Evolutionary conservation across 805 yeast species (phyloP).

Genomic region (Maudiozyma bulderi): DNA sequence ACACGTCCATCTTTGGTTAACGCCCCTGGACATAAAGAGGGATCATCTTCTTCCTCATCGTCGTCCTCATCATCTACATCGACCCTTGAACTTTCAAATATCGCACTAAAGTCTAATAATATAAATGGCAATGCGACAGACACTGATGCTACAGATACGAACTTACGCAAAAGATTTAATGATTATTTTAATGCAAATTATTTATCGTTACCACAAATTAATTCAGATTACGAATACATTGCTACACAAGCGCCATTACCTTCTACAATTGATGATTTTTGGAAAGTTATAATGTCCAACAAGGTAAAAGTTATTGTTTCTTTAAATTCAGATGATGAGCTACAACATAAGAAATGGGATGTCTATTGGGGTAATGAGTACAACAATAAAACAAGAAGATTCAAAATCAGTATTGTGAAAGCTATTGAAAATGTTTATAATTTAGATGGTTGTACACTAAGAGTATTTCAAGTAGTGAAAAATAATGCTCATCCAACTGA

Average conservation of each 20-base stretch:
- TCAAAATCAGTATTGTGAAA: conserved; percentile 29
- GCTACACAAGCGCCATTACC: conserved; percentile 87
- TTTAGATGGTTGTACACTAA: conserved; percentile 27
- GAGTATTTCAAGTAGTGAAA: conserved; percentile 22
- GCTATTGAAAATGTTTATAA: conserved; percentile 24
- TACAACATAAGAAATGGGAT: conserved; percentile 69
- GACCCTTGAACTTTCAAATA: no score
- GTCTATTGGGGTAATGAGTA: conserved; percentile 60
- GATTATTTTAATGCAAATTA: conserved; percentile 90
- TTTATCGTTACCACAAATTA: conserved; percentile 35
- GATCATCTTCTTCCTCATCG: no score
- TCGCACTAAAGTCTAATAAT: no score
- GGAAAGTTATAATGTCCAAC: conserved; percentile 70
- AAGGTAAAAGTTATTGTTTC: conserved; percentile 63
- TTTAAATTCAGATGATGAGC: conserved; percentile 64
- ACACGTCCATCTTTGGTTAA: no score
- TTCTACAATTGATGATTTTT: conserved; percentile 75
- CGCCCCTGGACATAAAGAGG: no score
- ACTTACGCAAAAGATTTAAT: conserved; percentile 10
- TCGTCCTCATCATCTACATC: no score
- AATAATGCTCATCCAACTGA: background rate
- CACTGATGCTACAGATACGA: background rate
- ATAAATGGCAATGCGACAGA: no score
- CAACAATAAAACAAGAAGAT: conserved; percentile 11
- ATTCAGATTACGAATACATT: conserved; percentile 42